Conservation (phyloP, 352 stramenopile species). For the Elongisporangium anandrum region DNA sequence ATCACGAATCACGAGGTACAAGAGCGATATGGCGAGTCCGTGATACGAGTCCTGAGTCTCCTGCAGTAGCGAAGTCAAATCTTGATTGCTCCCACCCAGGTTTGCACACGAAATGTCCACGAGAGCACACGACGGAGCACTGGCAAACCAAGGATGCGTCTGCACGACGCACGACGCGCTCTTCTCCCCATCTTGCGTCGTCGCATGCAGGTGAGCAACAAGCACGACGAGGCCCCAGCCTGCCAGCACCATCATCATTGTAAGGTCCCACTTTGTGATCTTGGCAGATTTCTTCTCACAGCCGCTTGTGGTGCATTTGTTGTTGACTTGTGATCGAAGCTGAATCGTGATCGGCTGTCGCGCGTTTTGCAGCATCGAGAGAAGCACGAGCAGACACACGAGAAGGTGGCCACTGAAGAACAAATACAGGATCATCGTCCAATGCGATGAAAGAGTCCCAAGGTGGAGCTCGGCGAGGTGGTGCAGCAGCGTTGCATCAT, state of each 20-base stretch:
- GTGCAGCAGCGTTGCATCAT: background rate
- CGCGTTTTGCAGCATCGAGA: background rate
- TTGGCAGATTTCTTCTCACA: background rate
- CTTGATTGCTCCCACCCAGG: background rate
- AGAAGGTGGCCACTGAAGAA: background rate
- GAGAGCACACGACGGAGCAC: background rate
- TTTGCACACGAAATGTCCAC: background rate
- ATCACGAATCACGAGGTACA: constrained; percentile 20
- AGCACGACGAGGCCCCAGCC: background rate
- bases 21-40: constrained; percentile 1
- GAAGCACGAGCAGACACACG: background rate
- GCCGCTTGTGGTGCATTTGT: background rate
- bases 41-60: background rate
- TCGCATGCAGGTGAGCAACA: background rate
- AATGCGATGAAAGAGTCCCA: background rate
- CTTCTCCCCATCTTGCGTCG: background rate
- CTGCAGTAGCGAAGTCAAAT: background rate
- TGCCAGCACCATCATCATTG: background rate
- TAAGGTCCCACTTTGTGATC: background rate
- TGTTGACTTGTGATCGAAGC: background rate
- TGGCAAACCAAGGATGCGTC: background rate
- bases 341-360: background rate
- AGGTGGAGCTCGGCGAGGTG: background rate
- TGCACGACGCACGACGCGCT: background rate
- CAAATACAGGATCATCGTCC: background rate